Percentiles rank a stretch among this genome's conserved stretches.
Evolutionary conservation across 2,329 filamentous ascomycete species (phyloP).

Genomic region (Aspergillus vadensis): DNA sequence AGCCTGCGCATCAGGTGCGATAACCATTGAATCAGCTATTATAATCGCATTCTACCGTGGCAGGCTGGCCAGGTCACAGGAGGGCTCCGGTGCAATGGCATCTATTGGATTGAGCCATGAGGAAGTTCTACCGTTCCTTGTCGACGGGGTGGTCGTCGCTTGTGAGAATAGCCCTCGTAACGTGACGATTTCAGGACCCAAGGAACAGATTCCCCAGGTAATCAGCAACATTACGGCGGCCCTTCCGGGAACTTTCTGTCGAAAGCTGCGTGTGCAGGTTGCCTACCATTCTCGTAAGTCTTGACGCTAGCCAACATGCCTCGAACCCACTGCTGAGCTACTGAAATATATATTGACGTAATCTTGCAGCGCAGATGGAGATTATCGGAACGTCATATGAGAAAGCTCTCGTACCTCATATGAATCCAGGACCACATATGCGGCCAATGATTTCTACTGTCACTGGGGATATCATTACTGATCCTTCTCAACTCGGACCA

Average conservation of each 20-base stretch:
- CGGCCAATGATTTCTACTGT: constrained; percentile 12
- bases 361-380: constrained; percentile 3
- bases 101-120: constrained; percentile 21
- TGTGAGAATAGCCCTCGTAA: constrained; percentile 21
- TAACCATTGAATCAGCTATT: constrained; percentile 22
- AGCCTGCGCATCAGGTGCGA: constrained; percentile 36
- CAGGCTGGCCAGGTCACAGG: constrained; percentile 1
- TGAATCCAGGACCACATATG: background rate
- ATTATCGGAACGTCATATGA: background rate
- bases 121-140: constrained; percentile 9
- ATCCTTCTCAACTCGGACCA: background rate
- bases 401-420: background rate
- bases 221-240: constrained; percentile 7
- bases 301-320: no score
- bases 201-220: background rate
- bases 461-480: background rate
- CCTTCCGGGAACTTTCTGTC: constrained; percentile 9
- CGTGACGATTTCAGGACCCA: constrained; percentile 21
- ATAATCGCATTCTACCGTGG: constrained; percentile 27
- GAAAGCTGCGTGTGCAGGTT: constrained; percentile 15
- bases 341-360: background rate
- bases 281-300: constrained; percentile 22
- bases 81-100: constrained; percentile 24
- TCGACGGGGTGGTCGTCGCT: constrained; percentile 15
- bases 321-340: no score